Evolutionary conservation across 2,329 filamentous ascomycete species (phyloP).

Genomic region (Sporothrix inflata): DNA sequence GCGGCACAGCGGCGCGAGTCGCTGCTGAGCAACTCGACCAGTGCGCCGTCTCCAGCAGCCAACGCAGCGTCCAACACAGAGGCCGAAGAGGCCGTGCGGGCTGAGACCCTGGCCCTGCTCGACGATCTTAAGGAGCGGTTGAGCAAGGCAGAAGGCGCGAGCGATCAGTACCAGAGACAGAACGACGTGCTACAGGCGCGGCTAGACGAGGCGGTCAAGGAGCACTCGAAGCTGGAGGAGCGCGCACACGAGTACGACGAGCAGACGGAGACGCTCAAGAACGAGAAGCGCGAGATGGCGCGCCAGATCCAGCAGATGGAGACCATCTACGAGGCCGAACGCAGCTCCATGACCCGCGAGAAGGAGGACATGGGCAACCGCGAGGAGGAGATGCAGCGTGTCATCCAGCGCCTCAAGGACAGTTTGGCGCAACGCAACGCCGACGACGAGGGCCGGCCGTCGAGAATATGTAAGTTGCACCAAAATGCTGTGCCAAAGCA

Average conservation of each 20-base stretch:
- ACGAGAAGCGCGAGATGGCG: constrained; percentile 81
- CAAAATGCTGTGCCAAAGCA: too few relatives aligned
- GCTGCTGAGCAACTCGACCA: constrained; percentile 43
- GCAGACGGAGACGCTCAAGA: constrained; percentile 76
- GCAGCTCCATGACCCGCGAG: constrained; percentile 83
- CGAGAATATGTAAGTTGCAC: constrained; percentile 59
- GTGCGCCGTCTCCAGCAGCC: not conserved
- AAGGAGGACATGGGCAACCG: constrained; percentile 83
- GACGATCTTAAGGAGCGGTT: constrained; percentile 85
- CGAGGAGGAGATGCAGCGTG: constrained; percentile 87
- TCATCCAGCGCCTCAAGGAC: constrained; percentile 92
- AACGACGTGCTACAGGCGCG: constrained; percentile 80
- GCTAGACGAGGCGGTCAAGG: constrained; percentile 80
- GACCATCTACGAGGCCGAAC: constrained; percentile 87
- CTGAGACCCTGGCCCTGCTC: constrained; percentile 75
- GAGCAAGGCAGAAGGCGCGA: constrained; percentile 75
- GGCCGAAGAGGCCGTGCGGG: constrained; percentile 72
- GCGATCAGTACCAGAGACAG: constrained; percentile 83
- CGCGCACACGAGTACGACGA: constrained; percentile 84
- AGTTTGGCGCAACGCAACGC: constrained; percentile 74
- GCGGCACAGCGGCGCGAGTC: constrained; percentile 60
- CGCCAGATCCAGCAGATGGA: constrained; percentile 90
- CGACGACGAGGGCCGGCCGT: constrained; percentile 60
- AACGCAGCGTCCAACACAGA: constrained; percentile 39
- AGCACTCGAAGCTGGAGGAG: constrained; percentile 87